A percentile compares a stretch with the other conserved stretches of the same genome.
phyloP scores from a whole-genome alignment of 257 asterid genomes.

The Fraxinus pennsylvanica region DNA sequence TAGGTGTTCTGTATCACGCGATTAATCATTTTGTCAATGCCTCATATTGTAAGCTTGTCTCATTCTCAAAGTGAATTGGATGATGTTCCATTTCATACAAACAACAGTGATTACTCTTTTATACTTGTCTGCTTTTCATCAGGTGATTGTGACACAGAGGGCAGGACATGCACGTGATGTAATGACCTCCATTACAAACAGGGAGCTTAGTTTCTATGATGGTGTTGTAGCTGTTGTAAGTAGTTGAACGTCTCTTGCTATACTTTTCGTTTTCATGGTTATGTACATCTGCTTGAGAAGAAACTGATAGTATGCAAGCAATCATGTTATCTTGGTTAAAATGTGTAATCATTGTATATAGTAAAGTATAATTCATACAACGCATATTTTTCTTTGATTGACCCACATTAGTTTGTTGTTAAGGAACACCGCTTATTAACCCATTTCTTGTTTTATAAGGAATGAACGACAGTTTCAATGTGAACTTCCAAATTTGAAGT shows the following conservation, averaged over 20 bases:
- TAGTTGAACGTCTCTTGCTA: conserved; percentile 26
- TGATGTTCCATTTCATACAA: conserved; percentile 6
- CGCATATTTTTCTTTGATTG: not conserved
- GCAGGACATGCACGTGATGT: conserved; percentile 85
- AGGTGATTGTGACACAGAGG: conserved; percentile 89
- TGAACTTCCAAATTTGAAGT: not conserved
- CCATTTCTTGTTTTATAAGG: not conserved
- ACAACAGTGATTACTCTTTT: not conserved
- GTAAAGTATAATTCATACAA: not conserved
- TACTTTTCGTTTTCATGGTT: not conserved
- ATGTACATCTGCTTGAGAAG: not conserved
- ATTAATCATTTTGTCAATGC: conserved; percentile 3
- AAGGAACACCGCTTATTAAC: not conserved
- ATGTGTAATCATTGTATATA: not conserved
- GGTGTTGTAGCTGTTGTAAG: conserved; percentile 96
- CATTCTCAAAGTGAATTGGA: not conserved
- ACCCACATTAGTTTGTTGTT: not conserved
- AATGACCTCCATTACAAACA: conserved; percentile 64
- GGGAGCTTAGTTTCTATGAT: conserved; percentile 71
- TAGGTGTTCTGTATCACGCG: not conserved
- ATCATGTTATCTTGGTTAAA: not conserved
- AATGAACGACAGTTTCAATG: not conserved
- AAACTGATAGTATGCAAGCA: not conserved
- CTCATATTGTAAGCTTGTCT: not conserved
- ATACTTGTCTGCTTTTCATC: conserved; percentile 28